phyloP scores from a whole-genome alignment of 2,329 filamentous ascomycete genomes.

The Neopestalotiopsis sp. region DNA sequence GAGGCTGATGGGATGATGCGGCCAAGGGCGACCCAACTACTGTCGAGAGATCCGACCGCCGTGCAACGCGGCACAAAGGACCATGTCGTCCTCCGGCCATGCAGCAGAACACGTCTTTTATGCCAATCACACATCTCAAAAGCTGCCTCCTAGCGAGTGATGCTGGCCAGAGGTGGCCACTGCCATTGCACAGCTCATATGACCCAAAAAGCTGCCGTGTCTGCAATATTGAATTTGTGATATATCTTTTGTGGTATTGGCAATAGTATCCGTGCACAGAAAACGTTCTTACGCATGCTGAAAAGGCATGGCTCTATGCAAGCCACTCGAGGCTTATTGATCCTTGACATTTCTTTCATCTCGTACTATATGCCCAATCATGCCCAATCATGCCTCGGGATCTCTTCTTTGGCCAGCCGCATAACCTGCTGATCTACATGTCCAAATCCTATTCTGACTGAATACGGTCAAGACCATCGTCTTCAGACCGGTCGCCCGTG shows the following conservation, averaged over 20 bases:
- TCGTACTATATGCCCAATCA: background rate
- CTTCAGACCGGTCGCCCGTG: constrained; percentile 3
- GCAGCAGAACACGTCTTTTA: constrained; percentile 25
- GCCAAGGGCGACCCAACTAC: constrained; percentile 12
- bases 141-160: constrained; percentile 25
- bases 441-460: constrained; percentile 2
- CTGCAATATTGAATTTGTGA: constrained; percentile 16
- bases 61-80: constrained; percentile 35
- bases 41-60: constrained; percentile 32
- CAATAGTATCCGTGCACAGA: background rate
- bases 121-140: constrained; percentile 30
- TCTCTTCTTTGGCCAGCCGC: constrained; percentile 1
- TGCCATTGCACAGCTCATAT: constrained; percentile 19
- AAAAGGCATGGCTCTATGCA: background rate
- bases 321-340: constrained; percentile 1
- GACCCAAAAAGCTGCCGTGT: constrained; percentile 18
- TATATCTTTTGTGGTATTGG: constrained; percentile 15
- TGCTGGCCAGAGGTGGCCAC: constrained; percentile 19
- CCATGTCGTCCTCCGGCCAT: constrained; percentile 29
- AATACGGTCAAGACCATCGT: background rate
- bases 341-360: background rate
- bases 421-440: background rate
- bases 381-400: background rate
- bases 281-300: background rate
- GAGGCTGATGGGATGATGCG: constrained; percentile 14